phyloP scores from a whole-genome alignment of 1,284 basidiomycete species.

The Xerocomus amazonicus region DNA sequence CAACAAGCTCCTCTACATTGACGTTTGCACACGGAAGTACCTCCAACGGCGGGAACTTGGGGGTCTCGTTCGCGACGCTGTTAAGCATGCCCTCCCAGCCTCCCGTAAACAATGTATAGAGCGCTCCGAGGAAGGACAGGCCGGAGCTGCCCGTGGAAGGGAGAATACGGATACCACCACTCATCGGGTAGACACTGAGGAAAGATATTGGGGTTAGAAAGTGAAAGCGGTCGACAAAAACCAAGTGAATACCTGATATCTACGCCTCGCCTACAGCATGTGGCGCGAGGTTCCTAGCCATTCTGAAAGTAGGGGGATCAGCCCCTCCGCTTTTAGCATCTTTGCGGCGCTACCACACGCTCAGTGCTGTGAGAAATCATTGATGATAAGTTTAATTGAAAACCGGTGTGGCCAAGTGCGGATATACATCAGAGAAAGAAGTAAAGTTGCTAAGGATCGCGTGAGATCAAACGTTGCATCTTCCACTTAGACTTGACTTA shows the following conservation, averaged over 20 bases:
- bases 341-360: background rate
- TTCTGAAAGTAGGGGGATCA: constrained; percentile 15
- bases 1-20: constrained; percentile 10
- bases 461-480: background rate
- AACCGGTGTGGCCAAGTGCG: too few species aligned
- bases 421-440: background rate
- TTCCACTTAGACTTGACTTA: background rate
- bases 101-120: constrained; percentile 12
- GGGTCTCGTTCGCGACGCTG: constrained; percentile 5
- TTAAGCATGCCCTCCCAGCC: constrained; percentile 12
- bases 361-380: background rate
- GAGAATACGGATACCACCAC: constrained; percentile 14
- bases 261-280: constrained; percentile 19
- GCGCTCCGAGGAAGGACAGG: constrained; percentile 5
- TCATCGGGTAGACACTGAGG: constrained; percentile 8
- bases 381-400: too few species aligned
- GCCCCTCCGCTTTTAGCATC: constrained; percentile 8
- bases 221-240: background rate
- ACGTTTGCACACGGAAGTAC: constrained; percentile 29
- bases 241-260: background rate
- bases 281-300: constrained; percentile 2
- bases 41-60: constrained; percentile 20
- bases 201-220: background rate
- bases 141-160: constrained; percentile 15
- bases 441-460: background rate